These are phyloP conservation scores for Kazachstania kunashirensis DNA, from an alignment of 805 yeast species.

Conservation along the genomic window DNA sequence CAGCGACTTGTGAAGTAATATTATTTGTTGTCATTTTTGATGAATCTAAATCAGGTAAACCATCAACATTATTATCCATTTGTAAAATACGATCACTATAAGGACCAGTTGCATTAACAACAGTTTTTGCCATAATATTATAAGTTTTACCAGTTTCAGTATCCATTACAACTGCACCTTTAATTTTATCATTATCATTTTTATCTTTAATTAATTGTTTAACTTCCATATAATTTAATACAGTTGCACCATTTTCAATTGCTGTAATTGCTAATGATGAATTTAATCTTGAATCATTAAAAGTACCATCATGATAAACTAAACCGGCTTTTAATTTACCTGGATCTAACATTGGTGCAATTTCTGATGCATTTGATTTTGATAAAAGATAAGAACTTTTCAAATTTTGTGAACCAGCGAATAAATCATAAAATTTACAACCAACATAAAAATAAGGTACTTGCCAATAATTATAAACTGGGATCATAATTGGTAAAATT, in stretches of 20 bases:
- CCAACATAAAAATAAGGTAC: slow-evolving; percentile 89
- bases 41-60: slow-evolving; percentile 41
- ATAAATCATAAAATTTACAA: slow-evolving; percentile 81
- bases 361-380: slow-evolving; percentile 52
- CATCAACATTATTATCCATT: slow-evolving; percentile 68
- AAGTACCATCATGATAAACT: slow-evolving; percentile 91
- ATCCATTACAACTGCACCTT: slow-evolving; percentile 72
- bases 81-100: slow-evolving; percentile 75
- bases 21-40: slow-evolving; percentile 10
- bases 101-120: slow-evolving; percentile 93
- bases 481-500: slow-evolving; percentile 86
- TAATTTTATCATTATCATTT: slow-evolving; percentile 41
- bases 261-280: slow-evolving; percentile 81
- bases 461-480: slow-evolving; percentile 95
- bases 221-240: slow-evolving; percentile 79
- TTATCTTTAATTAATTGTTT: slow-evolving; percentile 53
- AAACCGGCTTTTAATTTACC: slow-evolving; percentile 76
- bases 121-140: slow-evolving; percentile 56
- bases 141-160: slow-evolving; percentile 55
- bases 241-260: slow-evolving; percentile 77
- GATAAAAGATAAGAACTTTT: slow-evolving; percentile 67
- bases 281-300: slow-evolving; percentile 88
- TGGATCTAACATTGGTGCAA: slow-evolving; percentile 80
- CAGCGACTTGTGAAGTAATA: slow-evolving; percentile 21
- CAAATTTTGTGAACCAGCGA: slow-evolving; percentile 84